These are phyloP conservation scores for Xylariaceae sp. DNA, from an alignment of 2,329 filamentous ascomycete genomes.

Conservation along the genomic window DNA sequence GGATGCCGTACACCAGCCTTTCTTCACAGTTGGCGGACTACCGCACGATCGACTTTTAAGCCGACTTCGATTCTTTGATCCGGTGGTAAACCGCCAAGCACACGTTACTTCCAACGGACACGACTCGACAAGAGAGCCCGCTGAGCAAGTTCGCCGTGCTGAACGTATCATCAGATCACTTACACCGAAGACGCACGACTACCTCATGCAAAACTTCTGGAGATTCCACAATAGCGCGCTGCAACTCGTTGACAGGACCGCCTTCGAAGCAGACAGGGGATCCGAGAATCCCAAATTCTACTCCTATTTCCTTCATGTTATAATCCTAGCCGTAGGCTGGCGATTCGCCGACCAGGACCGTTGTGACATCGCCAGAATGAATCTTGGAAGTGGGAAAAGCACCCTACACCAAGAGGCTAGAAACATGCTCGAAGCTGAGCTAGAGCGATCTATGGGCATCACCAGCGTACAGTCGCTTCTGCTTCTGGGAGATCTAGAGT, in stretches of 20 bases:
- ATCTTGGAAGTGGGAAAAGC: constrained; percentile 16
- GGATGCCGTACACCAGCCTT: constrained; percentile 9
- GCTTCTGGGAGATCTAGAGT: constrained; percentile 20
- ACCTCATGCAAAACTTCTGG: constrained; percentile 21
- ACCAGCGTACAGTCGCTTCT: constrained; percentile 17
- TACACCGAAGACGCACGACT: constrained; percentile 17
- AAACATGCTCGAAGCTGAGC: constrained; percentile 17
- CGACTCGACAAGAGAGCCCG: constrained; percentile 9
- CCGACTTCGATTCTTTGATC: constrained; percentile 11
- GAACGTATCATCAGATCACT: constrained; percentile 21
- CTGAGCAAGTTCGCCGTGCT: constrained; percentile 17
- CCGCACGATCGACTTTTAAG: constrained; percentile 10
- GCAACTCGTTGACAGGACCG: constrained; percentile 15
- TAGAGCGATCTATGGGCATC: constrained; percentile 16
- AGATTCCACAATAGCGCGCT: constrained; percentile 17
- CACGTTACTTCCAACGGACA: constrained; percentile 5
- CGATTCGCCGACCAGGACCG: constrained; percentile 19
- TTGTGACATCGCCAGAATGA: constrained; percentile 16
- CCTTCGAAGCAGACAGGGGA: constrained; percentile 18
- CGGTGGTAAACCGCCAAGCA: constrained; percentile 12
- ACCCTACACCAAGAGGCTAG: constrained; percentile 18
- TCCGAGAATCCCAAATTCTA: constrained; percentile 18
- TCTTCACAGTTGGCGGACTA: constrained; percentile 7
- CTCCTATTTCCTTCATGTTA: constrained; percentile 18
- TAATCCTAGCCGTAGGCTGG: constrained; percentile 19